Conservation (phyloP, 2,329 filamentous ascomycete species). For the Penicillium sp. region DNA sequence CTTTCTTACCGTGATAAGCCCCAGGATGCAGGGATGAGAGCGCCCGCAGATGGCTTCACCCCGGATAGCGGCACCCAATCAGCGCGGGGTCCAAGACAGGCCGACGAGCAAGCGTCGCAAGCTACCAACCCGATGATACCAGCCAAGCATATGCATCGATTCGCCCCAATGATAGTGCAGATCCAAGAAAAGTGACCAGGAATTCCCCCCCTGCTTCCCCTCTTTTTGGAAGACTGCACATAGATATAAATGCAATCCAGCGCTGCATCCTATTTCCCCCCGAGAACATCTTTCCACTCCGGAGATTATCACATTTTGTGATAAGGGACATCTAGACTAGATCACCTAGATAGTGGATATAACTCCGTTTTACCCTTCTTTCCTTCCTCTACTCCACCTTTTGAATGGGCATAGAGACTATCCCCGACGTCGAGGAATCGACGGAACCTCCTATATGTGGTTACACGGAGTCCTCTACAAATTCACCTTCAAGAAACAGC, state of each 20-base stretch:
- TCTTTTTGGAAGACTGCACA: slow-evolving; percentile 1
- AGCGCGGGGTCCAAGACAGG: slow-evolving; percentile 9
- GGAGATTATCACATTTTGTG: background rate
- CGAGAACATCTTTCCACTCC: background rate
- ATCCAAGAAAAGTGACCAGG: slow-evolving; percentile 5
- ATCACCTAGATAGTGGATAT: slow-evolving; percentile 2
- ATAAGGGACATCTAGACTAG: background rate
- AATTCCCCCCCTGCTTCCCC: slow-evolving; percentile 13
- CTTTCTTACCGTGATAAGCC: background rate
- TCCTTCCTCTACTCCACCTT: slow-evolving; percentile 11
- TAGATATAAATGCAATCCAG: slow-evolving; percentile 7
- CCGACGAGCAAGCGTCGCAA: slow-evolving; percentile 4
- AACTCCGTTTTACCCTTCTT: background rate
- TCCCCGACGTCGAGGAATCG: slow-evolving; percentile 44
- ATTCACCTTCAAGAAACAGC: slow-evolving; percentile 16
- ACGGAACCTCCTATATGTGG: slow-evolving; percentile 42
- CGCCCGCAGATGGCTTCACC: background rate
- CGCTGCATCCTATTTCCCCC: background rate
- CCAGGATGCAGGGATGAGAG: background rate
- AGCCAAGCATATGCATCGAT: slow-evolving; percentile 15
- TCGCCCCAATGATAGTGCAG: slow-evolving; percentile 18
- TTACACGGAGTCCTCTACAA: slow-evolving; percentile 27
- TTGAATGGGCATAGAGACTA: slow-evolving; percentile 45
- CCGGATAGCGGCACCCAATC: slow-evolving; percentile 12
- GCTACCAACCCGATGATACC: slow-evolving; percentile 4